phyloP scores from a whole-genome alignment of 805 yeast species.

The Saturnispora quitensis region DNA sequence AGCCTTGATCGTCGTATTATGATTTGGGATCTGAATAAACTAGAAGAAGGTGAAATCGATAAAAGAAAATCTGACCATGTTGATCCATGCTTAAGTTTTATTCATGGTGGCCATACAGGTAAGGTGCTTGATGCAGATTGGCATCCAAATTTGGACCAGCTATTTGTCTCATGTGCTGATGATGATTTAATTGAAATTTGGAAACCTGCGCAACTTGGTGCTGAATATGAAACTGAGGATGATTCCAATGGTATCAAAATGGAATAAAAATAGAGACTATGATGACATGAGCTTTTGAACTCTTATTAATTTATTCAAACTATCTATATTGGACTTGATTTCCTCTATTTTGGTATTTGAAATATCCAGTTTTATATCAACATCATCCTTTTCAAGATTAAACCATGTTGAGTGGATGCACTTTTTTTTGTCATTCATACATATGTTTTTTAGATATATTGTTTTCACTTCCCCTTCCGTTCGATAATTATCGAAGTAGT shows the following conservation, averaged over 20 bases:
- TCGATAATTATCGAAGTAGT: slow-evolving; percentile 10
- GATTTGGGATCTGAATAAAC: slow-evolving; percentile 61
- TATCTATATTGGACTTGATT: slow-evolving; percentile 16
- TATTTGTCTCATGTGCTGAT: slow-evolving; percentile 62
- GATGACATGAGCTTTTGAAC: slow-evolving; percentile 24
- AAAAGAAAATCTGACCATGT: slow-evolving; percentile 46
- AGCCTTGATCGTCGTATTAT: slow-evolving; percentile 61
- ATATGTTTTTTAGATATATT: slow-evolving; percentile 24
- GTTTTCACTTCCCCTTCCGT: slow-evolving; percentile 4
- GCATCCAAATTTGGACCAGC: slow-evolving; percentile 51
- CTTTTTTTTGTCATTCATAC: slow-evolving; percentile 46
- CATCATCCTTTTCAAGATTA: slow-evolving; percentile 27
- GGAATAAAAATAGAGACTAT: slow-evolving; percentile 9
- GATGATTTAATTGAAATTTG: slow-evolving; percentile 71
- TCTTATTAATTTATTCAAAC: slow-evolving; percentile 26
- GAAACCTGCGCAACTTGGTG: slow-evolving; percentile 49
- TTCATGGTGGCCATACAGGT: slow-evolving; percentile 83
- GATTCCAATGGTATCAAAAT: slow-evolving; percentile 12
- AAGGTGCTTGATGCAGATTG: slow-evolving; percentile 59
- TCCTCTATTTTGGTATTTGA: slow-evolving; percentile 5
- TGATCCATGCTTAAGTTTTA: slow-evolving; percentile 69
- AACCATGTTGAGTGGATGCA: slow-evolving; percentile 42
- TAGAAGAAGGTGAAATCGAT: slow-evolving; percentile 48
- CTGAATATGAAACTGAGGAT: slow-evolving; percentile 31
- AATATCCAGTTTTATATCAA: slow-evolving; percentile 27